Evolutionary conservation across 2,329 filamentous ascomycete species (phyloP).

Genomic region (Claviceps digitariae): DNA sequence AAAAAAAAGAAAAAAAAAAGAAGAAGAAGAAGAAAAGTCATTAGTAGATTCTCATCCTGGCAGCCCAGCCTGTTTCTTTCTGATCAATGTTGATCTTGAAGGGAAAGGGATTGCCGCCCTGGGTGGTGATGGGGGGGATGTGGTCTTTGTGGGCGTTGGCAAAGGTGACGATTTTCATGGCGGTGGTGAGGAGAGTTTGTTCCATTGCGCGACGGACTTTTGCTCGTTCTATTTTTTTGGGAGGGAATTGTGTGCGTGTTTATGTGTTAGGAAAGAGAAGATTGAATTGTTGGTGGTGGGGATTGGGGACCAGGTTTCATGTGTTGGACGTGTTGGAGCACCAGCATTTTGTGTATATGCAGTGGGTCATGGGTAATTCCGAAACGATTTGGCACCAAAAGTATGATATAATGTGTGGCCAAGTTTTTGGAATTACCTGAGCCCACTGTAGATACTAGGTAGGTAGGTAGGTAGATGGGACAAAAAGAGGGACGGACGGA

Average conservation of each 20-base stretch:
- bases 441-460: too few relatives aligned
- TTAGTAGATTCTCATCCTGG: conserved; percentile 62
- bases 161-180: conserved; percentile 78
- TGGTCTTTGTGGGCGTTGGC: conserved; percentile 87
- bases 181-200: conserved; percentile 72
- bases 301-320: too few relatives aligned
- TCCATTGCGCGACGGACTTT: conserved; percentile 89
- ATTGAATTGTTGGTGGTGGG: not conserved
- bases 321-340: too few relatives aligned
- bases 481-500: conserved; percentile 1
- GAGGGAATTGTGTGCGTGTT: not conserved
- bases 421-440: too few relatives aligned
- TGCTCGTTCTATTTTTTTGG: conserved; percentile 66
- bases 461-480: not conserved
- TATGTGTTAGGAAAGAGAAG: not conserved
- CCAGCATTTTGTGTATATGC: not conserved
- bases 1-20: too few relatives aligned
- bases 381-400: too few relatives aligned
- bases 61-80: conserved; percentile 62
- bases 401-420: too few relatives aligned
- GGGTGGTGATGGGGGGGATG: conserved; percentile 92
- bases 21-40: not conserved
- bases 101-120: conserved; percentile 86
- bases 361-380: too few relatives aligned
- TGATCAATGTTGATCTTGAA: conserved; percentile 87